Percentiles rank a stretch among this genome's conserved stretches.
These are phyloP conservation scores for Penicillium sp. DNA, from an alignment of 2,329 filamentous ascomycete genomes.

Conservation along the genomic window DNA sequence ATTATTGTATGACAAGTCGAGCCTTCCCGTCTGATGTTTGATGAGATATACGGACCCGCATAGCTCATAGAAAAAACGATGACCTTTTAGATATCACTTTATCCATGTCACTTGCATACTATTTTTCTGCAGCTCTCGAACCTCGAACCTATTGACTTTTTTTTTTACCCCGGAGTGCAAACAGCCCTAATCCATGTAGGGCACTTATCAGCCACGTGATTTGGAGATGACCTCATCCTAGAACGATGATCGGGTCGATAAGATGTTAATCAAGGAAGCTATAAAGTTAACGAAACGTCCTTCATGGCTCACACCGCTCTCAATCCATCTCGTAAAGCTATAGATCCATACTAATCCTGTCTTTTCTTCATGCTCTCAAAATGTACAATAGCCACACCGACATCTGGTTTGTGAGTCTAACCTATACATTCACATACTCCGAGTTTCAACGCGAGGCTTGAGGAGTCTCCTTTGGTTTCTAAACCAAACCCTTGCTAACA, in stretches of 20 bases:
- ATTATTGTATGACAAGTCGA: conserved; percentile 34
- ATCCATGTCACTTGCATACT: neutral
- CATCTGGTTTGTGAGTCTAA: conserved; percentile 54
- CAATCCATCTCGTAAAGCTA: too few relatives aligned
- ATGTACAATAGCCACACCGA: conserved; percentile 56
- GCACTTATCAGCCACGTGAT: conserved; percentile 10
- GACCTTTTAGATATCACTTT: conserved; percentile 1
- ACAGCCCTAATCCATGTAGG: conserved; percentile 18
- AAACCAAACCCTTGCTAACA: neutral
- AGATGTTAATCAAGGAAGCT: neutral
- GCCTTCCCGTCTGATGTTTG: conserved; percentile 15
- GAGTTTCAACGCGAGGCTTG: neutral
- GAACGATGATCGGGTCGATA: conserved; percentile 2
- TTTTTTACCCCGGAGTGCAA: neutral
- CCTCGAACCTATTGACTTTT: neutral
- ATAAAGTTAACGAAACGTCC: neutral
- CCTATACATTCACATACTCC: neutral
- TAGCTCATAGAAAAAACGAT: conserved; percentile 24
- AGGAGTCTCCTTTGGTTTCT: neutral
- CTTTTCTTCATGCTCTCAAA: neutral
- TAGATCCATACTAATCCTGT: too few relatives aligned
- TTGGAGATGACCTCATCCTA: conserved; percentile 8
- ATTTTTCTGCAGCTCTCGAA: neutral
- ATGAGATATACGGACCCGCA: conserved; percentile 18
- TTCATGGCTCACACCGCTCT: neutral